A percentile compares a stretch with the other conserved stretches of the same genome.
Conservation (phyloP, 2,329 filamentous ascomycete species). For the Pseudonectria foliicola region DNA sequence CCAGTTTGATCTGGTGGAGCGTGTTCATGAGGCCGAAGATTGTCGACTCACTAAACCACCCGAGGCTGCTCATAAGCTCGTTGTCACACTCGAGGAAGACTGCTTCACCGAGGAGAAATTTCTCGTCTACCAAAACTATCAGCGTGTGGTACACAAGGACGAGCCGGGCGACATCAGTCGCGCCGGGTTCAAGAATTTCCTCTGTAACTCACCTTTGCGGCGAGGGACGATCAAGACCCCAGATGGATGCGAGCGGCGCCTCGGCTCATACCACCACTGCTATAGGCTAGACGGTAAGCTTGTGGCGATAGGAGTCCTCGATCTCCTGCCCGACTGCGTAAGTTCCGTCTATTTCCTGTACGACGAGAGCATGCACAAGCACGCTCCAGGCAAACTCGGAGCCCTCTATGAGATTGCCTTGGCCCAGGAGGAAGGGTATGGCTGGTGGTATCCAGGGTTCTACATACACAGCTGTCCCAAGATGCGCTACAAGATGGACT, state of each 20-base stretch:
- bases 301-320: slow-evolving; percentile 69
- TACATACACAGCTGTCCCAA: slow-evolving; percentile 78
- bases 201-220: slow-evolving; percentile 63
- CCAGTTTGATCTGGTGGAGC: slow-evolving; percentile 58
- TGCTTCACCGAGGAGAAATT: slow-evolving; percentile 72
- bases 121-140: slow-evolving; percentile 65
- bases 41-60: slow-evolving; percentile 48
- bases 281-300: slow-evolving; percentile 71
- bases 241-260: slow-evolving; percentile 44
- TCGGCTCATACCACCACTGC: slow-evolving; percentile 77
- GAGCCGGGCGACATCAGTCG: slow-evolving; percentile 49
- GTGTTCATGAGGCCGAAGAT: slow-evolving; percentile 63
- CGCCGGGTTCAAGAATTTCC: slow-evolving; percentile 60
- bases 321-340: slow-evolving; percentile 68
- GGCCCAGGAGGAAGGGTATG: slow-evolving; percentile 60
- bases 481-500: slow-evolving; percentile 82
- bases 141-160: slow-evolving; percentile 66
- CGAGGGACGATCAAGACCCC: slow-evolving; percentile 35
- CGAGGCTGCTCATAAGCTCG: slow-evolving; percentile 59
- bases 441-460: slow-evolving; percentile 73
- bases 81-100: slow-evolving; percentile 63
- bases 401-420: slow-evolving; percentile 67
- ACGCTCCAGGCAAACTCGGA: slow-evolving; percentile 67
- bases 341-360: slow-evolving; percentile 83
- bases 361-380: slow-evolving; percentile 63